A percentile compares a stretch with the other conserved stretches of the same genome.
These are phyloP conservation scores for Solanum virginianum DNA, from an alignment of 257 asterid species.

Conservation along the genomic window DNA sequence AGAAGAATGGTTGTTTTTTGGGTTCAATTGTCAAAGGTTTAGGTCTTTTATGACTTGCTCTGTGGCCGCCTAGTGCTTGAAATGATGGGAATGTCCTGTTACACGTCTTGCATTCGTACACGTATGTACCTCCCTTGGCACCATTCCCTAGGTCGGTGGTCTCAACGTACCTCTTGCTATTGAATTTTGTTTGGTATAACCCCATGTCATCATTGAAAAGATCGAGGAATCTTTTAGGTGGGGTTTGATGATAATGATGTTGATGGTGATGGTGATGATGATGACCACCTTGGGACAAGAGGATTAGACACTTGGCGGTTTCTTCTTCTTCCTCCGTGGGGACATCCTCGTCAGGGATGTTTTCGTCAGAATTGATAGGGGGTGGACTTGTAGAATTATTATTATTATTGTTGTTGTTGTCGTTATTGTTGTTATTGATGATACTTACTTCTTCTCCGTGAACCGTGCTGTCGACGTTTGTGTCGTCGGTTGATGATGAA, in stretches of 20 bases:
- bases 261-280: background rate
- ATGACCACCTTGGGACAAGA: slow-evolving; percentile 49
- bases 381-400: background rate
- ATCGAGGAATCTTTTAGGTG: background rate
- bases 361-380: background rate
- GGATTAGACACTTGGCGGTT: slow-evolving; percentile 74
- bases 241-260: background rate
- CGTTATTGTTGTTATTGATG: background rate
- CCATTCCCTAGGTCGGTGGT: slow-evolving; percentile 12
- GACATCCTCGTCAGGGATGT: background rate
- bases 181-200: slow-evolving; percentile 8
- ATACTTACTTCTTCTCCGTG: background rate
- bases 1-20: background rate
- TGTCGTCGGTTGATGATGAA: slow-evolving; percentile 4
- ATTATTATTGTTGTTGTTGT: background rate
- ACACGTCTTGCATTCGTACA: slow-evolving; percentile 79
- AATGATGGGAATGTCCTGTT: slow-evolving; percentile 55
- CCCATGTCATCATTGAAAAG: background rate
- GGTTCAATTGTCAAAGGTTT: slow-evolving; percentile 7
- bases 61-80: slow-evolving; percentile 92
- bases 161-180: slow-evolving; percentile 26
- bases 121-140: slow-evolving; percentile 22
- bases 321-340: slow-evolving; percentile 54
- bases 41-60: slow-evolving; percentile 55
- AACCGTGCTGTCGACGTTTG: background rate